phyloP scores from a whole-genome alignment of 2,329 filamentous ascomycete species.

The Penicillium sp. region DNA sequence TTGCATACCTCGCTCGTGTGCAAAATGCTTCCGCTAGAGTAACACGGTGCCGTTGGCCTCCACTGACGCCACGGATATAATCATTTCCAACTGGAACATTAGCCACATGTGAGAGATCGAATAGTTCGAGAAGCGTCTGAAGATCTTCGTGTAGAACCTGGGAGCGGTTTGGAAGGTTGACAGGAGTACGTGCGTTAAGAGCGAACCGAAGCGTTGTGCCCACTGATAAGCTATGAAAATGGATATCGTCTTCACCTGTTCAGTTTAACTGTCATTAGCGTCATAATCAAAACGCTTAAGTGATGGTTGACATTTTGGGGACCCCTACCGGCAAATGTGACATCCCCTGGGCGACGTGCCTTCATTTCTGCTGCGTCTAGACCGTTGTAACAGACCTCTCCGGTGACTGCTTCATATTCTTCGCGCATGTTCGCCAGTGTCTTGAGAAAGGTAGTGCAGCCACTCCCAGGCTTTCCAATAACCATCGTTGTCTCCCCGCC shows the following conservation, averaged over 20 bases:
- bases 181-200: conserved; percentile 57
- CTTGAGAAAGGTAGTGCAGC: neutral
- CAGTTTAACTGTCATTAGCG: neutral
- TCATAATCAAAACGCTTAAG: neutral
- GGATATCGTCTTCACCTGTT: conserved; percentile 51
- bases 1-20: conserved; percentile 43
- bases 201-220: conserved; percentile 56
- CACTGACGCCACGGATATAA: conserved; percentile 58
- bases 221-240: conserved; percentile 70
- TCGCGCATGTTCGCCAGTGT: neutral
- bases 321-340: neutral
- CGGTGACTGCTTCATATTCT: neutral
- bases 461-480: neutral
- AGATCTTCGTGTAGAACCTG: conserved; percentile 22
- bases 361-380: neutral
- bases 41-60: conserved; percentile 59
- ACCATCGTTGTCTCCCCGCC: neutral
- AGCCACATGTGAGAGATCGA: conserved; percentile 48
- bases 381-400: neutral
- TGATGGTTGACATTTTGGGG: neutral
- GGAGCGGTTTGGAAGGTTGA: neutral
- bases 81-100: conserved; percentile 49
- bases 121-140: conserved; percentile 41
- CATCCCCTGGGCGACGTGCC: neutral
- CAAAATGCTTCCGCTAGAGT: conserved; percentile 54